phyloP scores from a whole-genome alignment of 2,329 filamentous ascomycete genomes.

The Trichoderma atrobrunneum region DNA sequence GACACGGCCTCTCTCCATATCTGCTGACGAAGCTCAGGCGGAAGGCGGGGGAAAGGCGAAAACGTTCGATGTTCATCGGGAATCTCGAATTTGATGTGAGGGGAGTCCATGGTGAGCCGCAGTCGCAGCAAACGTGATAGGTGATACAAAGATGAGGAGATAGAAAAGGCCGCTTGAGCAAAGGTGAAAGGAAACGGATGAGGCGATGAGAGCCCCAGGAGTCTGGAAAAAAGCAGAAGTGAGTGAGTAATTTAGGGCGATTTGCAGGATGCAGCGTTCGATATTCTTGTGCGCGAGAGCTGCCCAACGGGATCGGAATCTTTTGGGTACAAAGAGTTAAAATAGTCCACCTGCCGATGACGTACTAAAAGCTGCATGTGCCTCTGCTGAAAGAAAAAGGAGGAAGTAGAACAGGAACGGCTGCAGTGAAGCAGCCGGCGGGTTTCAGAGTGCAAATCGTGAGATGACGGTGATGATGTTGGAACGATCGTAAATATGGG shows the following conservation, averaged over 20 bases:
- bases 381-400: not conserved
- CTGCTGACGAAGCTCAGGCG: slow-evolving; percentile 35
- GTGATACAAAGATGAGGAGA: not conserved
- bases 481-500: not conserved
- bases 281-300: not conserved
- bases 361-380: slow-evolving; percentile 18
- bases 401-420: not conserved
- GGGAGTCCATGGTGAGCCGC: not conserved
- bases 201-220: not conserved
- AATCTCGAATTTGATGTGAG: slow-evolving; percentile 32
- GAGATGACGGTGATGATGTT: slow-evolving; percentile 10
- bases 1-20: slow-evolving; percentile 35
- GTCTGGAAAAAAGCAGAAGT: not conserved
- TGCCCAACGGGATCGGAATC: not conserved
- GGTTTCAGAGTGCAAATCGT: not conserved
- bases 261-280: not conserved
- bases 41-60: slow-evolving; percentile 32
- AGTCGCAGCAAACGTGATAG: not conserved
- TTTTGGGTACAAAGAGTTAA: slow-evolving; percentile 2
- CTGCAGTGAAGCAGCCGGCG: not conserved
- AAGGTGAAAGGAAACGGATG: not conserved
- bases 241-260: not conserved
- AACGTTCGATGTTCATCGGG: slow-evolving; percentile 33
- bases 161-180: not conserved
- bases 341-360: slow-evolving; percentile 4